Conservation (phyloP, 352 stramenopile genomes). For the Phytophthora rubi region DNA sequence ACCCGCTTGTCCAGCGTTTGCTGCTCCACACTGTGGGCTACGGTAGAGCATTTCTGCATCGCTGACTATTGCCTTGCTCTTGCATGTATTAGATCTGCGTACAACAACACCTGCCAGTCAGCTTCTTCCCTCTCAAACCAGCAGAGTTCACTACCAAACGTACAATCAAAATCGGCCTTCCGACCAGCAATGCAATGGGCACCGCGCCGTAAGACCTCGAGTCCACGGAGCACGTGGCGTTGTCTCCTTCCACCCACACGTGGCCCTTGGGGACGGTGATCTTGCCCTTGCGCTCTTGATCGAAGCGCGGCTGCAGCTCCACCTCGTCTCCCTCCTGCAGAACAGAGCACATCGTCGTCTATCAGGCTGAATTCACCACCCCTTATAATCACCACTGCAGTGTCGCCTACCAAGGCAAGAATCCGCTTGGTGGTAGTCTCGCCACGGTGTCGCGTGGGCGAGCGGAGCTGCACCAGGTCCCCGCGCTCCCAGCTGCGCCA, state of each 20-base stretch:
- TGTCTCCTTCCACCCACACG: constrained; percentile 98
- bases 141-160: background rate
- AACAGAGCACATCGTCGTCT: background rate
- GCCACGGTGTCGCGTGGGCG: constrained; percentile 71
- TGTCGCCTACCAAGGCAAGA: constrained; percentile 66
- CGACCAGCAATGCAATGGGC: constrained; percentile 86
- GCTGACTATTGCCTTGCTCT: background rate
- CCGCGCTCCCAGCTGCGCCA: constrained; percentile 72
- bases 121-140: background rate
- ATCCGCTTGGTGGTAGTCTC: constrained; percentile 91
- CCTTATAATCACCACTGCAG: background rate
- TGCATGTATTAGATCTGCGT: constrained; percentile 27
- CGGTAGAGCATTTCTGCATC: background rate
- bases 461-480: constrained; percentile 86
- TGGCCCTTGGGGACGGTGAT: constrained; percentile 92
- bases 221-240: constrained; percentile 93
- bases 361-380: background rate
- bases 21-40: background rate
- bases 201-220: constrained; percentile 95
- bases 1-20: too few relatives aligned
- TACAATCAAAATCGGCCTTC: constrained; percentile 78
- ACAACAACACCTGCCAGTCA: constrained; percentile 10
- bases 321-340: constrained; percentile 82
- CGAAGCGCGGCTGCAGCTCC: constrained; percentile 76
- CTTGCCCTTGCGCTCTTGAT: constrained; percentile 57